Conservation (phyloP, 139 green algal species). For the Monoraphidium neglectum region DNA sequence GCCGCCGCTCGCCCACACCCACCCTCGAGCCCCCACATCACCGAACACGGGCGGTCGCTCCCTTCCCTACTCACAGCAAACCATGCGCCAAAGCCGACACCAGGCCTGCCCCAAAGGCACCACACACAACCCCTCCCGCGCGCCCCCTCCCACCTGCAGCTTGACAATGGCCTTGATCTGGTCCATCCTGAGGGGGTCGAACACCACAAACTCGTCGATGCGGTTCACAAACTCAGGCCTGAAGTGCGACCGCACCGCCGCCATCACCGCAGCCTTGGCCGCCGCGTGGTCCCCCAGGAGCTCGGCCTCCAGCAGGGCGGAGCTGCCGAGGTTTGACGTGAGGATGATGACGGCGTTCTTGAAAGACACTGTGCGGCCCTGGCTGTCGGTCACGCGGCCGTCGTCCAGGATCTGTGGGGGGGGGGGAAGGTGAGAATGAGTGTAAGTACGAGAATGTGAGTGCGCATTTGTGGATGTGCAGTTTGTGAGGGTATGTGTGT, state of each 20-base stretch:
- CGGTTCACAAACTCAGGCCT: conserved; percentile 99
- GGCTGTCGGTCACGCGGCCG: conserved; percentile 89
- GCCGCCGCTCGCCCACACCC: no score
- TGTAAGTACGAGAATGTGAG: not conserved
- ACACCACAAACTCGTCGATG: conserved; percentile 99
- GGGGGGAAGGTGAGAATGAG: not conserved
- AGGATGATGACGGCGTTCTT: conserved; percentile 97
- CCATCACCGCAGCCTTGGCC: conserved; percentile 19
- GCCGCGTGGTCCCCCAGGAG: not conserved
- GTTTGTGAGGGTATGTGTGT: no score
- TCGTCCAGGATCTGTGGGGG: conserved; percentile 91
- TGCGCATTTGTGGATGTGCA: no score
- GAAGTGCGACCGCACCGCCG: conserved; percentile 89
- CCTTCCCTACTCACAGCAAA: no score
- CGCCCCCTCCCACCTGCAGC: no score
- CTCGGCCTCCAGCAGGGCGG: conserved; percentile 31
- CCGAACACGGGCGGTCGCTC: no score
- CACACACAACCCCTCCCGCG: no score
- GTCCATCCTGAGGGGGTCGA: conserved; percentile 82
- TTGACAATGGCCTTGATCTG: conserved; percentile 93
- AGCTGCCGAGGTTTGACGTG: conserved; percentile 93
- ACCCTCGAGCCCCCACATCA: no score
- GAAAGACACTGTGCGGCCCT: conserved; percentile 90
- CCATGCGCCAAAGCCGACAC: no score
- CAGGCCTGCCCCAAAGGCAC: no score